Base-by-base conservation (phyloP, 2,329 filamentous ascomycete genomes). In the Fusarium sp. region DNA sequence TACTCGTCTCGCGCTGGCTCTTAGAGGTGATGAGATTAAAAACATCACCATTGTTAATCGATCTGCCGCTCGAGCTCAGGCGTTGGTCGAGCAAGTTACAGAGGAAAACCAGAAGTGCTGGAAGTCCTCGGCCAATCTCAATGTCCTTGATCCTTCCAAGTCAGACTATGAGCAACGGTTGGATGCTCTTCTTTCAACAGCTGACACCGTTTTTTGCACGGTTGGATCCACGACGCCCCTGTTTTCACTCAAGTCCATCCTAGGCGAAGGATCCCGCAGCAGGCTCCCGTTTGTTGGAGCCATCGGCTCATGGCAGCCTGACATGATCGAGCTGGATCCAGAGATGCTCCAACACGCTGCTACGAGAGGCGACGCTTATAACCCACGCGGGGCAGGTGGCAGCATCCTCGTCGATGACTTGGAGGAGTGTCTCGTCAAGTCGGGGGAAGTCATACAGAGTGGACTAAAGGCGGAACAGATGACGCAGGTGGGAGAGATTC, bases 241-340 rank as follows among this genome's bases (percentile, higher is more conserved):
- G 0, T 77, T 77, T 33, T 25, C 71, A 4, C 32, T 66, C 11
- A 22, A 65, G 6, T 20, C 52, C 2, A 56, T 77, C 6, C 30
- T 71, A 0, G 69, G 65, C 1, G 37, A 61, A 2, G 61, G 56
- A 2, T 17, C 30, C 22, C 43, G 47, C 30, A 65, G 32, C 25
- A 65, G 71, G 37, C 66, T 57, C 2, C 72, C 66, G 4, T 88
- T 87, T 67, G 82, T 89, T 14, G 85, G 86, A 1, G 80, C 87
- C 7, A 87, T 89, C 72, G 87, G 87, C 3, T 89, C 87, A 8
- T 89, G 87, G 72, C 86, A 85, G 75, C 87, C 90, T 2, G 83
- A 91, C 74, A 94, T 93, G 91, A 82, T 89, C 17, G 92, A 94
- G 79, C 76, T 94, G 14, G 89, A 93, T 68, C 90, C 92, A 0